These are phyloP conservation scores for Meredithiella fracta DNA, from an alignment of 2,329 filamentous ascomycete species.

Conservation along the genomic window DNA sequence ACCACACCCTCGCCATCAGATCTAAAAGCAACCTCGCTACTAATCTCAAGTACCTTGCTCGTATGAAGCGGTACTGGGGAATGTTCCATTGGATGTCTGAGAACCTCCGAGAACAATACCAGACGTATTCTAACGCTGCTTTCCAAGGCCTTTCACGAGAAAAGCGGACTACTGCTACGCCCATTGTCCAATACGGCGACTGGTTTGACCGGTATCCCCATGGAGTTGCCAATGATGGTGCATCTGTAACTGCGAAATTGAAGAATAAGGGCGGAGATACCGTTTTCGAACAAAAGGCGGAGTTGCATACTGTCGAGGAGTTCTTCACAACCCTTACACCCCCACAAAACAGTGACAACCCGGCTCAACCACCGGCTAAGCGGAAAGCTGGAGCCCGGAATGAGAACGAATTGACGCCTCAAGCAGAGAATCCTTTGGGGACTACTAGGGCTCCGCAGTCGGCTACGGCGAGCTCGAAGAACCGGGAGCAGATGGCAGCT, in stretches of 20 bases:
- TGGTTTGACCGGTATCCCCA: constrained; percentile 95
- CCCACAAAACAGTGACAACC: constrained; percentile 33
- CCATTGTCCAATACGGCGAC: constrained; percentile 73
- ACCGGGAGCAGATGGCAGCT: background rate
- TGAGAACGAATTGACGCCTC: background rate
- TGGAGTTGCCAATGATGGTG: constrained; percentile 52
- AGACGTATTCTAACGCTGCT: constrained; percentile 66
- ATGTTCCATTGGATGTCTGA: constrained; percentile 97
- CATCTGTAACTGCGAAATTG: constrained; percentile 20
- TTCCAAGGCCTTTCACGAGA: constrained; percentile 26
- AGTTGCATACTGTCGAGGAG: constrained; percentile 86
- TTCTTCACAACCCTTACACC: constrained; percentile 74
- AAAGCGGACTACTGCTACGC: constrained; percentile 29
- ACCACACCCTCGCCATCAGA: constrained; percentile 53
- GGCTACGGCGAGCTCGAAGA: constrained; percentile 16
- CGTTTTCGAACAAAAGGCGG: constrained; percentile 72
- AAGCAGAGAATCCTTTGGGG: background rate
- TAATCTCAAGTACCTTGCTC: constrained; percentile 78
- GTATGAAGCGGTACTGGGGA: constrained; percentile 96
- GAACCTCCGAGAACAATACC: constrained; percentile 77
- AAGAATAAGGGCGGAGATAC: constrained; percentile 74
- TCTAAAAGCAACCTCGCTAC: constrained; percentile 73
- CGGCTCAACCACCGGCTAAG: constrained; percentile 18
- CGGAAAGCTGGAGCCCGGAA: constrained; percentile 20
- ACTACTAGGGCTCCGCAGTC: constrained; percentile 3